Percentiles rank a stretch among this genome's conserved stretches.
Conservation (phyloP, 768 basidiomycete species). For the Suillus discolor region DNA sequence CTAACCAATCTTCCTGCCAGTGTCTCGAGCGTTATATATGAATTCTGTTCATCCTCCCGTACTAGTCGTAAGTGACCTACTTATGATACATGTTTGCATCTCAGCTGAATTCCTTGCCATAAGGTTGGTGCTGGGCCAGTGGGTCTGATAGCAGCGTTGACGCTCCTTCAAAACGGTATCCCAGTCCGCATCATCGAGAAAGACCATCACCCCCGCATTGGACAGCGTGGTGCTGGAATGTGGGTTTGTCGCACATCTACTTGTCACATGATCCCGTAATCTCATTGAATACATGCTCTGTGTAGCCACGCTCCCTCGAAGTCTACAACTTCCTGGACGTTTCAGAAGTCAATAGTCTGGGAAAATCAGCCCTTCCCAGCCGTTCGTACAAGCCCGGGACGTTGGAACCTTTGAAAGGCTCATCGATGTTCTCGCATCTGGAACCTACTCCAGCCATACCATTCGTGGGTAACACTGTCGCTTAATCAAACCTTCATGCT, state of each 20-base stretch:
- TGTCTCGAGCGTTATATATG: neutral
- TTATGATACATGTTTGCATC: too few relatives aligned
- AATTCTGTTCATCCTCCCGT: neutral
- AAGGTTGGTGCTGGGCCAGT: slow-evolving; percentile 12
- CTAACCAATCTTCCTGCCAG: neutral
- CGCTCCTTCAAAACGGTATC: slow-evolving; percentile 14
- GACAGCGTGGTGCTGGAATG: slow-evolving; percentile 41
- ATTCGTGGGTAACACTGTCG: slow-evolving; percentile 21
- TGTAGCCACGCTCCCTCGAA: slow-evolving; percentile 46
- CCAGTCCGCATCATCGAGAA: slow-evolving; percentile 15
- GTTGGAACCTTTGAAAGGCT: slow-evolving; percentile 8
- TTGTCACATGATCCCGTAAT: neutral
- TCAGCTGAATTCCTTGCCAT: neutral
- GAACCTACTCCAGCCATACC: slow-evolving; percentile 27
- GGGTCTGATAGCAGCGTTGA: slow-evolving; percentile 14
- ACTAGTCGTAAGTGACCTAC: slow-evolving; percentile 1
- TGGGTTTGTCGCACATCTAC: slow-evolving; percentile 28
- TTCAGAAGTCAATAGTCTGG: slow-evolving; percentile 35
- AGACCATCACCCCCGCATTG: slow-evolving; percentile 31
- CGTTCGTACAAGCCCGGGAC: slow-evolving; percentile 32
- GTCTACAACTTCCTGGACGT: slow-evolving; percentile 41
- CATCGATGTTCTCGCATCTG: slow-evolving; percentile 17
- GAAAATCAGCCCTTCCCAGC: slow-evolving; percentile 29
- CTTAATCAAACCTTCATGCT: neutral
- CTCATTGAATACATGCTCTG: neutral